These are phyloP conservation scores for Hapsidospora chrysogenum DNA, from an alignment of 495 filamentous ascomycete genomes.

Conservation along the genomic window DNA sequence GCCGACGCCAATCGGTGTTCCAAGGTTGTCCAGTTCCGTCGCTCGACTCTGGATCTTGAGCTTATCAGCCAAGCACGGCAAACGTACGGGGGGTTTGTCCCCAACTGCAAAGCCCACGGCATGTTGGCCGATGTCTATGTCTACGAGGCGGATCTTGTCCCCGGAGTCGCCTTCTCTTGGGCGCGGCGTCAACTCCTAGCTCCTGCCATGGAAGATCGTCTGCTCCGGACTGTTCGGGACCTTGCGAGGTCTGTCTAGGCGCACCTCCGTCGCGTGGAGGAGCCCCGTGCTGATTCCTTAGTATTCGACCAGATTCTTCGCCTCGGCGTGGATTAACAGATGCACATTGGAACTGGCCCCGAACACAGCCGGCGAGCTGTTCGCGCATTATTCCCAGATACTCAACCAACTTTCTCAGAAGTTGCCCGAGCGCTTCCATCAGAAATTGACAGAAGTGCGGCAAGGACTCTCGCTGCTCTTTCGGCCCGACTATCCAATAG, in stretches of 20 bases:
- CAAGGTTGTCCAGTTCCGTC: no score
- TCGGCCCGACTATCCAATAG: conserved; percentile 11
- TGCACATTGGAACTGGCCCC: conserved; percentile 5
- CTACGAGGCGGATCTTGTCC: no score
- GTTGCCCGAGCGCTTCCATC: neutral
- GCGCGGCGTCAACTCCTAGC: no score
- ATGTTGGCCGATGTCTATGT: no score
- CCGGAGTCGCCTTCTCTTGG: no score
- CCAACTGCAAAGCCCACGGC: no score
- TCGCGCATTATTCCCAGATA: conserved; percentile 5
- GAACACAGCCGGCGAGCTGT: conserved; percentile 4
- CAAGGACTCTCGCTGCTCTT: conserved; percentile 14
- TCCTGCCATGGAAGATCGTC: no score
- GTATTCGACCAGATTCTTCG: conserved; percentile 9
- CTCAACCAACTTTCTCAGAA: conserved; percentile 2
- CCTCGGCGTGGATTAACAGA: conserved; percentile 10
- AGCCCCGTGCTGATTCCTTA: conserved; percentile 2
- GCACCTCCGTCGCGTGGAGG: conserved; percentile 1
- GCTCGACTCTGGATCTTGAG: no score
- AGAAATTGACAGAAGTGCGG: conserved; percentile 6
- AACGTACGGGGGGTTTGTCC: no score
- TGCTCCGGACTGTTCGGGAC: conserved; percentile 8
- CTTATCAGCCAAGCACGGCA: no score
- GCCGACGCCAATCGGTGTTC: no score
- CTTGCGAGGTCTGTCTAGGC: conserved; percentile 8